phyloP scores from a whole-genome alignment of 202 grass and related monocot genomes.

The Dendrocalamus latiflorus region DNA sequence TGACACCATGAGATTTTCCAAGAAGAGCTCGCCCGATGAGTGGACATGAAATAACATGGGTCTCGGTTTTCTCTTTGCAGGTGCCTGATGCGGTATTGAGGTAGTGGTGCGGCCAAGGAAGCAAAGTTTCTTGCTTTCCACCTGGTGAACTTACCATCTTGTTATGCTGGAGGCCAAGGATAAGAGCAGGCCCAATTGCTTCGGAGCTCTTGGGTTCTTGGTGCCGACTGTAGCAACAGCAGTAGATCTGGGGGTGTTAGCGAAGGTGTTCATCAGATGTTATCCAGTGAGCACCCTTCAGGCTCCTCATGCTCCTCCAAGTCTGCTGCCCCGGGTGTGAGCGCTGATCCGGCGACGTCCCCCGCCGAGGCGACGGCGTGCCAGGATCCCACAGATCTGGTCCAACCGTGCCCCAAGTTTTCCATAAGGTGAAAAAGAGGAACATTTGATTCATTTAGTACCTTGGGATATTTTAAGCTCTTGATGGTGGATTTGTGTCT shows the following conservation, averaged over 20 bases:
- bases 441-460: constrained; percentile 16
- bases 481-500: constrained; percentile 22
- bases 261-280: constrained; percentile 76
- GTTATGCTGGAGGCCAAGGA: constrained; percentile 86
- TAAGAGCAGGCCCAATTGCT: constrained; percentile 74
- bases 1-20: constrained; percentile 44
- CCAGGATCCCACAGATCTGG: constrained; percentile 59
- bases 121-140: constrained; percentile 34
- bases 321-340: constrained; percentile 27
- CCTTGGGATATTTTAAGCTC: constrained; percentile 26
- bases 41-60: constrained; percentile 78
- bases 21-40: constrained; percentile 26
- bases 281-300: constrained; percentile 69
- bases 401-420: constrained; percentile 61
- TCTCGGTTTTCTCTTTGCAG: constrained; percentile 42
- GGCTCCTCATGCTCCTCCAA: constrained; percentile 62
- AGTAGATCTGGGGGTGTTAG: constrained; percentile 38
- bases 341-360: constrained; percentile 40
- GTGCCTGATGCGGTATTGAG: constrained; percentile 38
- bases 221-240: constrained; percentile 41
- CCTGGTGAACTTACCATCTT: constrained; percentile 38
- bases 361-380: constrained; percentile 16
- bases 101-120: constrained; percentile 27
- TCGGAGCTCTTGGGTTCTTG: constrained; percentile 67
- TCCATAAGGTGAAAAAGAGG: constrained; percentile 81